Evolutionary conservation across 2,329 filamentous ascomycete genomes (phyloP), one percentile per base, ranked within the genome.

Genomic region (Arthrinium phaeospermum): DNA sequence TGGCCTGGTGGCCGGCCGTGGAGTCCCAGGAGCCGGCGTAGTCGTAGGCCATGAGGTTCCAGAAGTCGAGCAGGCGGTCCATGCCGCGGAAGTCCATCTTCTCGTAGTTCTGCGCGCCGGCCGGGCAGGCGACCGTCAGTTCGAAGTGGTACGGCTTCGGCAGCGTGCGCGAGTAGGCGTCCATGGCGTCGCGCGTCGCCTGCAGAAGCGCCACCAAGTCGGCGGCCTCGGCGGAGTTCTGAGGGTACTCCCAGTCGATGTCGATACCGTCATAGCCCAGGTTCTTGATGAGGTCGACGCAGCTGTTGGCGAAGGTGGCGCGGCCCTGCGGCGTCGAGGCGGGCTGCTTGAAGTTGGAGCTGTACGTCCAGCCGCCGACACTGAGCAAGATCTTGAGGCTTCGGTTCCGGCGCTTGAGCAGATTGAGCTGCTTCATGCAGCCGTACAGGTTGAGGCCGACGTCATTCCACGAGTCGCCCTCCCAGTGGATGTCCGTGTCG

Each of bases 321-420:
- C 95, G 89, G 12, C 94, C 94, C 34, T 88, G 82, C 0, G 90
- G 86, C 0, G 93, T 94, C 57, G 92, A 93, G 0, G 92, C 92
- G 0, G 94, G 93, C 41, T 83, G 84, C n/a, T 89, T 88, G 82
- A 98, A 97, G 84, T 97, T 96, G 81, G 89, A 85, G 74, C 92
- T 94, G 82, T 97, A 98, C 0, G 95, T 97, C 95, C 95, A 98
- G 69, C 96, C 96, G 74, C 95, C 95, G 74, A 98, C 94, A 71
- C 92, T 95, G 5, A 98, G 88, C 16, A 98, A 87, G 4, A 96
- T 86, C 82, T 98, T 98, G 74, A 98, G 86, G 76, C 95, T 91
- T 68, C 94, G 92, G 82, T 98, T 93, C 74, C 88, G 86, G 75
- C 90, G 90, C 85, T 98, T 98, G 67, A 95, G 88, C 1, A 98